Evolutionary conservation across 2,329 filamentous ascomycete genomes (phyloP), one percentile per base, ranked within the genome.

Genomic region (Arthrocladium fulminans): DNA sequence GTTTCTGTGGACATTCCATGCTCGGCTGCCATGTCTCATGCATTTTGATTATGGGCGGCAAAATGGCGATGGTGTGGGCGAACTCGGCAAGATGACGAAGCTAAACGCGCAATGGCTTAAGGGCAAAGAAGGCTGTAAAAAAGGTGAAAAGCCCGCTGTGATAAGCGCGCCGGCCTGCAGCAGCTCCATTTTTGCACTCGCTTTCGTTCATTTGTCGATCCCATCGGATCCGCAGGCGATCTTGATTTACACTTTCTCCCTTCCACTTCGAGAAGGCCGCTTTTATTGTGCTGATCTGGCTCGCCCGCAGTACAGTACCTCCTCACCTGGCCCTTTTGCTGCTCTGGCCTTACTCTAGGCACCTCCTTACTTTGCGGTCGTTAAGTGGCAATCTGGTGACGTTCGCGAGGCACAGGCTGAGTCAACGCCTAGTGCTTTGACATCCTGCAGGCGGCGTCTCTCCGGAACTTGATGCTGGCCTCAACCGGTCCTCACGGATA

Each of bases 1-100:
- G 23, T 13, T 20, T 29, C 19, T 8, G 17, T 35, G 20, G 3
- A 45, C 10, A 19, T 22, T 35, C 42, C n/a, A n/a, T 25, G 3
- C 43, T 23, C 17, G 43, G 43, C 30, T 38, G 29, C 30, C 15
- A 23, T 45, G 43, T 45, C 32, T 45, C 32, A n/a, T 30, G 22
- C 29, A 4, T 25, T 23, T 25, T 19, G 20, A 23, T 25, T 37
- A 25, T 13, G 12, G n/a, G 29, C 29, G 9, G 43, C 19, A 25
- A 32, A 44, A 44, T 19, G 30, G 23, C 22, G 32, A 29, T 20
- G 19, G 23, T 30, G 41, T 17, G 37, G 29, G 8, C 17, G 25
- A 32, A 12, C 17, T 27, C 20, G 25, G 8, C 22, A 19, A 19
- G 13, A 44, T 44, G 24, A 44, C 41, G 41, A 44, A 22, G 41